Base-by-base conservation (phyloP, 352 stramenopile species). In the Phytophthora foliorum region DNA sequence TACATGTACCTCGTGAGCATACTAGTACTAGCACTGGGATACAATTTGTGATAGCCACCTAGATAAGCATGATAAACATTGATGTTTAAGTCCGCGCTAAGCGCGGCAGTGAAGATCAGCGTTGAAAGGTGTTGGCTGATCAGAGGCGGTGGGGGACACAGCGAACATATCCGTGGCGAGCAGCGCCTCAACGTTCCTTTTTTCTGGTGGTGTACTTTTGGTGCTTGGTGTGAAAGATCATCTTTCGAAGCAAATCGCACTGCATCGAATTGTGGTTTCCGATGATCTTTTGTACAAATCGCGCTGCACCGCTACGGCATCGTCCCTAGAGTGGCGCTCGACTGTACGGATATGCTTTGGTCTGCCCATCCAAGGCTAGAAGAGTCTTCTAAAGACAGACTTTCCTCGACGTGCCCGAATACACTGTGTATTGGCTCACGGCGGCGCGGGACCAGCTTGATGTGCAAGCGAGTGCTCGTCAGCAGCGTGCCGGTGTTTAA, bases 11-110 rank as follows among this genome's bases (percentile, higher is more conserved):
- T 42, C 9, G 17, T 51, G 9, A 51, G 31, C 14, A 51, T 64
- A 63, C 29, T 34, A 34, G 29, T 6, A 6, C 29, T 13, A n/a
- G n/a, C n/a, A n/a, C n/a, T n/a, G n/a, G n/a, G n/a, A n/a, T n/a
- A n/a, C n/a, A n/a, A n/a, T n/a, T n/a, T n/a, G n/a, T n/a, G 25
- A 14, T 24, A 44, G 19, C n/a, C 38, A 22, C 39, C 39, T 45
- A 45, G 39, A 45, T 45, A 45, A 45, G 17, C 36, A 45, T 22
- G 29, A 49, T 62, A 62, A 52, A 32, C 19, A 54, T 67, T 60
- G 58, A 67, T 67, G 58, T 67, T 66, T 51, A 22, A 67, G 39
- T 67, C 41, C n/a, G 19, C 22, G 34, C 45, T 13, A 11, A n/a
- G 34, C n/a, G 14, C 9, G 29, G 9, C 29, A 34, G 29, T 13